Evolutionary conservation across 2,329 filamentous ascomycete genomes (phyloP).

Genomic region (Cladosporium sp.): DNA sequence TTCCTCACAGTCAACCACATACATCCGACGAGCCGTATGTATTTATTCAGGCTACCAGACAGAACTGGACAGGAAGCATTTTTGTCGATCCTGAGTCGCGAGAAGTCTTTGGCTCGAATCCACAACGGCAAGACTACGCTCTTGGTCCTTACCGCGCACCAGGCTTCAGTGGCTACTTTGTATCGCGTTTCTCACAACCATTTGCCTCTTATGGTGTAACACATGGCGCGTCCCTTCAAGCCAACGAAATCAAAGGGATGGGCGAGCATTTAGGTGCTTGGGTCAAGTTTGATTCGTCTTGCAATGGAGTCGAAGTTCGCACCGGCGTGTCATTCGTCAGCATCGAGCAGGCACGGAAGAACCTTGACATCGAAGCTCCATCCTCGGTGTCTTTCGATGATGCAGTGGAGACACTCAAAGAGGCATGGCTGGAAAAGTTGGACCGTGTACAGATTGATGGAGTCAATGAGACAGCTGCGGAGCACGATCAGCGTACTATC

Average conservation of each 20-base stretch:
- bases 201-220: constrained; percentile 43
- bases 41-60: constrained; percentile 47
- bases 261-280: constrained; percentile 46
- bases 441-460: constrained; percentile 47
- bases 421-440: constrained; percentile 49
- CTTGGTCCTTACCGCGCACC: constrained; percentile 46
- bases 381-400: constrained; percentile 40
- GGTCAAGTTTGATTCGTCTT: constrained; percentile 39
- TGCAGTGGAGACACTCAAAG: constrained; percentile 44
- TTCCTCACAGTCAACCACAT: constrained; percentile 24
- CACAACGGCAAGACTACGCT: constrained; percentile 49
- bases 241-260: constrained; percentile 26
- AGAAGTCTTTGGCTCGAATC: constrained; percentile 48
- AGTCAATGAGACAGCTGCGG: constrained; percentile 42
- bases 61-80: constrained; percentile 49
- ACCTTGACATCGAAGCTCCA: constrained; percentile 47
- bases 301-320: constrained; percentile 44
- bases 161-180: constrained; percentile 49
- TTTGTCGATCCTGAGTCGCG: constrained; percentile 38
- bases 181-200: constrained; percentile 48
- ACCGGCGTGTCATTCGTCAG: constrained; percentile 52
- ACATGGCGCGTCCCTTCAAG: constrained; percentile 32
- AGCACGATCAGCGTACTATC: constrained; percentile 47
- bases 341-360: constrained; percentile 48
- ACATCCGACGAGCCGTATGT: constrained; percentile 38